Conservation (phyloP, 2,329 filamentous ascomycete genomes). For the Ilyonectria robusta region DNA sequence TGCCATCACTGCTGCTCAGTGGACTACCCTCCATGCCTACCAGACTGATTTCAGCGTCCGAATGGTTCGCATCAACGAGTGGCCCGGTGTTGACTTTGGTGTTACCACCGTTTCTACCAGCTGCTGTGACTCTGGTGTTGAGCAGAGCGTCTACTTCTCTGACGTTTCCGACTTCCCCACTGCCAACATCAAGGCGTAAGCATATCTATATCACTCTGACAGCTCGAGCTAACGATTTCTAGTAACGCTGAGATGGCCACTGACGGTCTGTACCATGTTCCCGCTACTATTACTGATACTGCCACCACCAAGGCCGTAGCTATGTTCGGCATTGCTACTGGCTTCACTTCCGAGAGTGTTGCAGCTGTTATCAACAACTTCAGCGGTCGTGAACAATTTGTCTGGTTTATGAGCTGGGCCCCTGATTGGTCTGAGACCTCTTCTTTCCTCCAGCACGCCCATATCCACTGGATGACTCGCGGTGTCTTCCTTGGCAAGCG, state of each 20-base stretch:
- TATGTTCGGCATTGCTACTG: slow-evolving; percentile 31
- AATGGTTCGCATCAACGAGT: slow-evolving; percentile 39
- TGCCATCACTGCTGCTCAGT: slow-evolving; percentile 31
- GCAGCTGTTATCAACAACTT: slow-evolving; percentile 37
- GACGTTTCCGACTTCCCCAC: slow-evolving; percentile 32
- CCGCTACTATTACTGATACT: slow-evolving; percentile 31
- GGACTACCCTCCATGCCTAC: slow-evolving; percentile 30
- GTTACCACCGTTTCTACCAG: not conserved
- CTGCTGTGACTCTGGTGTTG: slow-evolving; percentile 13
- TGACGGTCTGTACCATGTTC: slow-evolving; percentile 35
- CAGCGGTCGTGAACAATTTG: slow-evolving; percentile 36
- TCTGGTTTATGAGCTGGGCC: slow-evolving; percentile 40
- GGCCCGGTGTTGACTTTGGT: slow-evolving; percentile 28
- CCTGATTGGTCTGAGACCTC: slow-evolving; percentile 36
- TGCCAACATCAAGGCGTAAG: slow-evolving; percentile 36
- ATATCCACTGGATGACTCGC: slow-evolving; percentile 39
- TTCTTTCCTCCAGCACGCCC: slow-evolving; percentile 35
- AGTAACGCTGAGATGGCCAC: slow-evolving; percentile 35
- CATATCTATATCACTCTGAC: not conserved
- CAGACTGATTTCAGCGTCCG: slow-evolving; percentile 35
- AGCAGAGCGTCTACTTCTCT: slow-evolving; percentile 32
- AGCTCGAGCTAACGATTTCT: not conserved
- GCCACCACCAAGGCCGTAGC: slow-evolving; percentile 32
- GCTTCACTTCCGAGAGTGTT: slow-evolving; percentile 30
- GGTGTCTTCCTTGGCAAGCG: slow-evolving; percentile 39